Evolutionary conservation across 352 stramenopile genomes (phyloP), one percentile per base, ranked within the genome.

Genomic region (Pythium apleroticum): DNA sequence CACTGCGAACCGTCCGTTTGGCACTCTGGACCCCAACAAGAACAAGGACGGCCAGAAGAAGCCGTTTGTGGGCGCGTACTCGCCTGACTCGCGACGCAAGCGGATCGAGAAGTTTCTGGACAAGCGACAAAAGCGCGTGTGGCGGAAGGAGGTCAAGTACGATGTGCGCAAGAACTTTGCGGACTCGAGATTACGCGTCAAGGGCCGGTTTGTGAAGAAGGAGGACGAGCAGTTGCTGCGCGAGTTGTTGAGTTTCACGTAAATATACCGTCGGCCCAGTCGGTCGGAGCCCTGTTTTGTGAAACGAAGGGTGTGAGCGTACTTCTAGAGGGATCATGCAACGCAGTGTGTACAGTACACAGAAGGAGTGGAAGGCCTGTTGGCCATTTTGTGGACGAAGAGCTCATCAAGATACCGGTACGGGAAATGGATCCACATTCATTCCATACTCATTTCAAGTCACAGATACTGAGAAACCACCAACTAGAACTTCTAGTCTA

Each of bases 111-210:
- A 81, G 24, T 98, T 98, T 64, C 73, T 97, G 27, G 90, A 97
- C 65, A 98, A 98, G 77, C 84, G 94, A 62, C 90, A 96, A 59
- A 86, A 82, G 49, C 90, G 95, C 52, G 88, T 98, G 48, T 99
- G 95, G 97, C 95, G 89, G 50, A 98, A 99, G 72, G 98, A 98
- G 52, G 96, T 99, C 10, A 97, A 99, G 77, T 99, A 99, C 72
- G 96, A 99, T 69, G 96, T 99, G 24, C 83, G 97, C 52, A 99
- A 99, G 80, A 99, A 99, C 72, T 99, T 99, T 86, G 97, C 97
- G 48, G 97, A 99, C 81, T 98, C 93, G 77, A 81, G 97, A 52
- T 76, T 99, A 69, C 86, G 97, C 52, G 96, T 99, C 12, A 99
- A 99, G 73, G 95, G 97, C 49, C 89, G 97, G 48, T 99, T 99